Evolutionary conservation across 805 yeast species (phyloP), one percentile per base, ranked within the genome.

Genomic region (Metschnikowia cubensis): DNA sequence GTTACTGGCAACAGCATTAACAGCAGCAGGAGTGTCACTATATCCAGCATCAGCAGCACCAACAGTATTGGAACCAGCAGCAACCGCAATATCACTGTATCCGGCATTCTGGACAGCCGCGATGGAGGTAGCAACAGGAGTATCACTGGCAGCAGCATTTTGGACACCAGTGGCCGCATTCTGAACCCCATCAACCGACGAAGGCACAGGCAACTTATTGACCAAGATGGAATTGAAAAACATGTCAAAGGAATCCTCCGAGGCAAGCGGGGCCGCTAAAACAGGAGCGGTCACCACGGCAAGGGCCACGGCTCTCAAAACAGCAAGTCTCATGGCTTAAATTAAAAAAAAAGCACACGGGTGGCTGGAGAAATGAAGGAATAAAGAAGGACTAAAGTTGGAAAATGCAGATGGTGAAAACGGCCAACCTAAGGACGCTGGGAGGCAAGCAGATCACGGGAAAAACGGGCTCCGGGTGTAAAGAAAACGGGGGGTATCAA

Each of bases 351-450:
- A 8, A 11, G 8, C 4, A 10, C 29, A 25, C 29, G 29, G 4
- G 11, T 2, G 22, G 31, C 14, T 6, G 31, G 21, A 22, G 22
- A 32, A n/a, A 6, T 31, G 32, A 31, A 11, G 43, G 43, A 40
- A 42, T 50, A 53, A 61, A 50, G 66, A 62, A 55, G 45, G 66
- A 62, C 66, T 52, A 58, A 48, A 54, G 66, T 62, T 53, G 57
- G 64, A 51, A 45, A 22, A 20, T 20, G 21, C 21, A 20, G 8
- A 37, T 20, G 18, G 5, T 4, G 38, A 17, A 18, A 13, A n/a
- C 15, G 15, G 37, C 20, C 21, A 35, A 15, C 20, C 18, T 10
- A 13, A 13, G 14, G 6, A 20, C 6, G 18, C 18, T 18, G 22
- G 36, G 22, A 7, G 10, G 21, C 10, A 17, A 18, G 21, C 29